phyloP scores from a whole-genome alignment of 2,329 filamentous ascomycete species.

The Gliomastix tumulicola region DNA sequence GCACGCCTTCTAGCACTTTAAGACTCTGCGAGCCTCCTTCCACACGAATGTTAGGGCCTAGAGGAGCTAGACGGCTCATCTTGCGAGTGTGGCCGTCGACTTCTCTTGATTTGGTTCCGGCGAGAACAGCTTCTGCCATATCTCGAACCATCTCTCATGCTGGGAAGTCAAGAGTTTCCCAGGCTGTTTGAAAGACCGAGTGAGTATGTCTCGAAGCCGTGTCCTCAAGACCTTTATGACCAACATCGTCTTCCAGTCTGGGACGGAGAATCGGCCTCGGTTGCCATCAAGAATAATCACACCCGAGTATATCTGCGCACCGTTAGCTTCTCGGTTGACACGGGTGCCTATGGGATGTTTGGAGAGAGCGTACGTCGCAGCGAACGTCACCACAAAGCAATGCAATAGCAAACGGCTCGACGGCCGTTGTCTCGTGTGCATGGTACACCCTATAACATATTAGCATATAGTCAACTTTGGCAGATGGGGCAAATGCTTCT shows the following conservation, averaged over 20 bases:
- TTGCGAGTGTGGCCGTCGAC: too few relatives aligned
- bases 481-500: slow-evolving; percentile 18
- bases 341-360: slow-evolving; percentile 1
- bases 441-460: slow-evolving; percentile 63
- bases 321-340: slow-evolving; percentile 1
- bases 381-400: slow-evolving; percentile 84
- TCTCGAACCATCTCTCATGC: slow-evolving; percentile 66
- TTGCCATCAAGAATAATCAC: slow-evolving; percentile 85
- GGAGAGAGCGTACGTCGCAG: slow-evolving; percentile 56
- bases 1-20: too few relatives aligned
- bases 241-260: slow-evolving; percentile 85
- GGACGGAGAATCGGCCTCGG: slow-evolving; percentile 72
- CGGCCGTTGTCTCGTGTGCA: slow-evolving; percentile 79
- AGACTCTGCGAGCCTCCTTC: too few relatives aligned
- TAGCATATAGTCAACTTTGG: slow-evolving; percentile 4
- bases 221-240: slow-evolving; percentile 76
- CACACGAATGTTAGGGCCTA: too few relatives aligned
- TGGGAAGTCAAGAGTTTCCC: slow-evolving; percentile 56
- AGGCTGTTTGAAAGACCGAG: slow-evolving; percentile 61
- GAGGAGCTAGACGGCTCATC: too few relatives aligned
- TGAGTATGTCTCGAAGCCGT: slow-evolving; percentile 69
- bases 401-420: slow-evolving; percentile 75
- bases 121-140: slow-evolving; percentile 65
- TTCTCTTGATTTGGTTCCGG: too few relatives aligned
- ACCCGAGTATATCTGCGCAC: slow-evolving; percentile 70